Evolutionary conservation across 345 rosid species (phyloP).

Genomic region (Toxicodendron radicans): DNA sequence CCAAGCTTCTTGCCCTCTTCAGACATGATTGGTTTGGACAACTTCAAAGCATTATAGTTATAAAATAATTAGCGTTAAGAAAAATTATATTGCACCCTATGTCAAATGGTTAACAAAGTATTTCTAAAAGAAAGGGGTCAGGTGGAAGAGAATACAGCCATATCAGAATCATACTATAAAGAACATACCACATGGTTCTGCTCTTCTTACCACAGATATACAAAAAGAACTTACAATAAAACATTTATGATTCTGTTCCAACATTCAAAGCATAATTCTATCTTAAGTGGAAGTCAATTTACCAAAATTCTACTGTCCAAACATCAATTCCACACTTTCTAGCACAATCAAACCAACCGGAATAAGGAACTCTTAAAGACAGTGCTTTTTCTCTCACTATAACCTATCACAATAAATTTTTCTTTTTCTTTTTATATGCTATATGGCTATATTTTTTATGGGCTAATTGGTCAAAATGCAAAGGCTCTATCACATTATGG

Average conservation of each 20-base stretch:
- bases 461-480: background rate
- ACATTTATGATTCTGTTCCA: background rate
- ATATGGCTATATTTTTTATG: background rate
- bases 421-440: background rate
- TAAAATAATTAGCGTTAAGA: conserved; percentile 1
- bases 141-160: background rate
- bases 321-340: background rate
- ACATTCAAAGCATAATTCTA: background rate
- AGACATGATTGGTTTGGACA: conserved; percentile 75
- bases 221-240: background rate
- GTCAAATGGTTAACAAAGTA: background rate
- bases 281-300: background rate
- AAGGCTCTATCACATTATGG: background rate
- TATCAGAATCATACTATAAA: background rate
- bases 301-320: background rate
- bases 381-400: background rate
- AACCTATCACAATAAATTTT: background rate
- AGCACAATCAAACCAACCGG: background rate
- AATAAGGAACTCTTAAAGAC: background rate
- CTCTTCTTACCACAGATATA: background rate
- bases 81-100: background rate
- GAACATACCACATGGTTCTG: background rate
- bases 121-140: background rate
- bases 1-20: conserved; percentile 90
- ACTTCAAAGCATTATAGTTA: conserved; percentile 41